These are phyloP conservation scores for Chaetomiaceae sp. DNA, from an alignment of 2,329 filamentous ascomycete species.

Conservation along the genomic window DNA sequence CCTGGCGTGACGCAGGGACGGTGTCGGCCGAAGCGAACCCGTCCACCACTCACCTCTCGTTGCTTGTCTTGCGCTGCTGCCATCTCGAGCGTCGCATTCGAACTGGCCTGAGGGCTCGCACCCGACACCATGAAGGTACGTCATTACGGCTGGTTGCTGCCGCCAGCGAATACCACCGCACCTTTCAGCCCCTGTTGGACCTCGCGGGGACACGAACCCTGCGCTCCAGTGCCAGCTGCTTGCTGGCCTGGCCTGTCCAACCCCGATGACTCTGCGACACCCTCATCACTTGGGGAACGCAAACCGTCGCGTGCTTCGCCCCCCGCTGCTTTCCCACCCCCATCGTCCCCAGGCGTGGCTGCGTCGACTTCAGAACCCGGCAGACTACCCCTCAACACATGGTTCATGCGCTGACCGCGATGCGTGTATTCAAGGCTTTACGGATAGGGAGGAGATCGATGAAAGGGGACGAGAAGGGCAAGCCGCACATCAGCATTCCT, in stretches of 20 bases:
- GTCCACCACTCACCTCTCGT: not conserved
- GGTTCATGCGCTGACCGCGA: conserved; percentile 36
- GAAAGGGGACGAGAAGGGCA: conserved; percentile 79
- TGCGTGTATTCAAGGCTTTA: conserved; percentile 59
- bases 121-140: conserved; percentile 28
- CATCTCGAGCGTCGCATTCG: conserved; percentile 5
- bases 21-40: conserved; percentile 17
- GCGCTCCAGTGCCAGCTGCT: conserved; percentile 9
- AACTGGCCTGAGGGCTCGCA: conserved; percentile 12
- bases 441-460: conserved; percentile 63
- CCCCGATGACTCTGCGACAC: not conserved
- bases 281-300: conserved; percentile 1
- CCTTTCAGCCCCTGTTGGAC: not conserved
- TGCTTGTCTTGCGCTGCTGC: conserved; percentile 3
- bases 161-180: conserved; percentile 7
- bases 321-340: not conserved
- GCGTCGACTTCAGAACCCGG: too few relatives aligned
- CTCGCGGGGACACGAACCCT: conserved; percentile 5
- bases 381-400: not conserved
- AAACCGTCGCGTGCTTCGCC: not conserved
- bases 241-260: conserved; percentile 5
- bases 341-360: too few relatives aligned
- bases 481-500: conserved; percentile 69
- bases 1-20: conserved; percentile 20
- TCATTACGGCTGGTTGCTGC: conserved; percentile 19